Evolutionary conservation across 352 stramenopile species (phyloP).

Genomic region (Globisporangium lucens): DNA sequence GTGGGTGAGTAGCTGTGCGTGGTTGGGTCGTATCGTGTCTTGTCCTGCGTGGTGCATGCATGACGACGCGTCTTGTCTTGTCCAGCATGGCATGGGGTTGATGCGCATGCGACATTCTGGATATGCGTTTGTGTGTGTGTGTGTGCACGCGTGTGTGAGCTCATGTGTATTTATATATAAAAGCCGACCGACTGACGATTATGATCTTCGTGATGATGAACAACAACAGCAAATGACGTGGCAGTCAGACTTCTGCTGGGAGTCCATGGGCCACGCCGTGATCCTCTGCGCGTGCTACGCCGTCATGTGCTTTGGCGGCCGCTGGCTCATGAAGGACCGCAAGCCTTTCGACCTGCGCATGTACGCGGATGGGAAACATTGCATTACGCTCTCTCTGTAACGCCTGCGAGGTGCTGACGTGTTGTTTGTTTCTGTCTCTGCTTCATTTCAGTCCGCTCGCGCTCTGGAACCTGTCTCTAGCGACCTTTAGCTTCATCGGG

Average conservation of each 20-base stretch:
- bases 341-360: conserved; percentile 79
- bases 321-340: conserved; percentile 74
- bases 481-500: conserved; percentile 81
- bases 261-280: conserved; percentile 60
- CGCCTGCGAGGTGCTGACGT: too few relatives aligned
- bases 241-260: conserved; percentile 62
- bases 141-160: too few relatives aligned
- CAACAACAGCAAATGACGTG: conserved; percentile 50
- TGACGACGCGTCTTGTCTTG: not conserved
- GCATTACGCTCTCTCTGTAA: too few relatives aligned
- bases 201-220: not conserved
- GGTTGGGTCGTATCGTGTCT: too few relatives aligned
- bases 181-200: not conserved
- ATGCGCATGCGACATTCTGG: conserved; percentile 9
- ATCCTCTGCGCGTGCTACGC: conserved; percentile 65
- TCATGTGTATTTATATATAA: not conserved
- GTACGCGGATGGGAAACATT: conserved; percentile 20
- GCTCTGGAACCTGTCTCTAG: conserved; percentile 78
- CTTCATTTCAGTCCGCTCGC: conserved; percentile 36
- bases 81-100: not conserved
- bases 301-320: conserved; percentile 71
- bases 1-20: conserved; percentile 30
- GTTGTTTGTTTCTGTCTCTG: not conserved
- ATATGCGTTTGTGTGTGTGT: not conserved
- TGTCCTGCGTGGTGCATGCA: too few relatives aligned